Conservation (phyloP, 1,139 yeast species). For the Geotrichum candidum region DNA sequence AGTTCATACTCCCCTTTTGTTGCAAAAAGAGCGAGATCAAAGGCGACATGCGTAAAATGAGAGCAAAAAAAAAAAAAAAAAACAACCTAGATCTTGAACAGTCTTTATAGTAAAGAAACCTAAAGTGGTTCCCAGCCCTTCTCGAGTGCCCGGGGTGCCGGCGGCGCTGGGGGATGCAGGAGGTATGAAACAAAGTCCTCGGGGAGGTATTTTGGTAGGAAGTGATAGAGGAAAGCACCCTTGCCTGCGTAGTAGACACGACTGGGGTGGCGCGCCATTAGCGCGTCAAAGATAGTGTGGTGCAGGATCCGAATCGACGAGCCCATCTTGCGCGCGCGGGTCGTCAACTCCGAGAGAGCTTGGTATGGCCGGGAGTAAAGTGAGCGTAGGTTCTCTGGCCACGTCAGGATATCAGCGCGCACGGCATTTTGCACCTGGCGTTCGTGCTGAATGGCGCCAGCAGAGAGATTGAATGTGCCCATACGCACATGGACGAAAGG, state of each 20-base stretch:
- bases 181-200: constrained; percentile 35
- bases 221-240: constrained; percentile 36
- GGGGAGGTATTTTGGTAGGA: constrained; percentile 32
- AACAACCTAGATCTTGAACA: not conserved
- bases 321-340: constrained; percentile 30
- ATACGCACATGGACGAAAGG: constrained; percentile 34
- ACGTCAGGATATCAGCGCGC: constrained; percentile 38
- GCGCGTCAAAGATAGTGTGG: constrained; percentile 35
- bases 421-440: constrained; percentile 31
- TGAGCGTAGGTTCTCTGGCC: constrained; percentile 38
- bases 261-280: constrained; percentile 29
- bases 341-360: constrained; percentile 32
- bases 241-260: constrained; percentile 37
- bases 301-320: constrained; percentile 32
- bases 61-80: not conserved
- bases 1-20: too few species aligned
- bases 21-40: too few species aligned
- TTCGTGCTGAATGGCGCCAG: constrained; percentile 24
- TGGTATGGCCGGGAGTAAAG: constrained; percentile 35
- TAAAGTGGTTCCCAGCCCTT: constrained; percentile 18
- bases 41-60: too few species aligned
- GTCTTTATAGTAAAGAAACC: not conserved
- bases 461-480: constrained; percentile 38
- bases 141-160: constrained; percentile 14
- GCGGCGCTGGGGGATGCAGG: constrained; percentile 26